These are phyloP conservation scores for Fusarium ambrosium DNA, from an alignment of 2,329 filamentous ascomycete species.

Conservation along the genomic window DNA sequence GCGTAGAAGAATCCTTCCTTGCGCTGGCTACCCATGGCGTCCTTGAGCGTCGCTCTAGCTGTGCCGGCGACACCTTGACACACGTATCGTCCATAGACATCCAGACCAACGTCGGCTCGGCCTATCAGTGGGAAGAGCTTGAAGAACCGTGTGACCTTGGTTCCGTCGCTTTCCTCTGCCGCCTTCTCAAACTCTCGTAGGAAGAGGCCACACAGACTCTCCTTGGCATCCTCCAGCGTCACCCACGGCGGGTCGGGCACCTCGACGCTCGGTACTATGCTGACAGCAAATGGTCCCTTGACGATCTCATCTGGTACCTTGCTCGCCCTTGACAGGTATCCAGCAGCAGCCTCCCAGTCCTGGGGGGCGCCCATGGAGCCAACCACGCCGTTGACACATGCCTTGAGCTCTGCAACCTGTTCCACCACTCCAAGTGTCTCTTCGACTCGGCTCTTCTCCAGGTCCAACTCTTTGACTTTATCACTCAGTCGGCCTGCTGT, in stretches of 20 bases:
- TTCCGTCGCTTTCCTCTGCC: constrained; percentile 85
- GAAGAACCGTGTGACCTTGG: constrained; percentile 95
- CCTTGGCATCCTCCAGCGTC: constrained; percentile 87
- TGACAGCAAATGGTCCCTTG: constrained; percentile 86
- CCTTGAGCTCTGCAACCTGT: constrained; percentile 96
- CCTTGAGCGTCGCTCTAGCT: constrained; percentile 84
- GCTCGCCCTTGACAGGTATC: constrained; percentile 86
- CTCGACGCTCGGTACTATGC: constrained; percentile 95
- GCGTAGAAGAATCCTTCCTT: constrained; percentile 93
- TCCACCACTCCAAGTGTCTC: constrained; percentile 93
- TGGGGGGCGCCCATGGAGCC: constrained; percentile 98
- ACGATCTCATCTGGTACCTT: constrained; percentile 85
- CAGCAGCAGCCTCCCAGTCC: constrained; percentile 97
- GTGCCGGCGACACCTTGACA: constrained; percentile 92
- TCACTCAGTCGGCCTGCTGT: constrained; percentile 89
- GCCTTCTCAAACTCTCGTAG: constrained; percentile 95
- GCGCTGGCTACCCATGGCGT: constrained; percentile 64
- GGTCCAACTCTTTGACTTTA: constrained; percentile 88
- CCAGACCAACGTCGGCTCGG: constrained; percentile 86
- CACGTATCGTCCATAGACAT: constrained; percentile 96
- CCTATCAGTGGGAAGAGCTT: constrained; percentile 97
- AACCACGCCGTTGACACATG: constrained; percentile 93
- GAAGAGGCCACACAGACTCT: constrained; percentile 91
- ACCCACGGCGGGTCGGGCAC: constrained; percentile 91
- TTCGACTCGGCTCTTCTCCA: constrained; percentile 92